These are phyloP conservation scores for Lunasporangiospora selenospora DNA, from an alignment of 192 early-diverging fungal genomes.

Conservation along the genomic window DNA sequence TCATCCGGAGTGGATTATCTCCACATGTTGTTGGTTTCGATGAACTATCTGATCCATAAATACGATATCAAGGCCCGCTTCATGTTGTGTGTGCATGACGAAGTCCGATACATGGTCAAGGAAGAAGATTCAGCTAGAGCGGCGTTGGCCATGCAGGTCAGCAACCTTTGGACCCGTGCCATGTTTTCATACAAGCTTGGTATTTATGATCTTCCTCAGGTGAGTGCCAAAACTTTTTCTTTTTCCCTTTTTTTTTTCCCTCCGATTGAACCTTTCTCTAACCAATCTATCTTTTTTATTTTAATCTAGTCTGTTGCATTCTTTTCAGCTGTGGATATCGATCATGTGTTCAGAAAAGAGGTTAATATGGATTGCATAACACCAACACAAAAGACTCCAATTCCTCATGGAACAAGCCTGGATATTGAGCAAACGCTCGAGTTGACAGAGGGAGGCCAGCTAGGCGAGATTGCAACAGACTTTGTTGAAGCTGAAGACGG, in stretches of 20 bases:
- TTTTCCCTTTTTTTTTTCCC: constrained; percentile 9
- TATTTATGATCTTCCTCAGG: constrained; percentile 86
- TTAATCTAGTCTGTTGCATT: constrained; percentile 78
- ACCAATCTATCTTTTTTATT: background rate
- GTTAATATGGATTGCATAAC: constrained; percentile 87
- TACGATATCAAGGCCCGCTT: constrained; percentile 85
- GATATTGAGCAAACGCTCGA: constrained; percentile 54
- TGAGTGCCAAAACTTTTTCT: constrained; percentile 42
- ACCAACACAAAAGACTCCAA: constrained; percentile 70
- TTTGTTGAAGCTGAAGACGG: constrained; percentile 21
- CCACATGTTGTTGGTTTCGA: constrained; percentile 88
- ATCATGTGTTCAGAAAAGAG: constrained; percentile 92
- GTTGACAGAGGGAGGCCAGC: constrained; percentile 15
- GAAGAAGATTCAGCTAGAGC: constrained; percentile 77
- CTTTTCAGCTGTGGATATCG: constrained; percentile 95
- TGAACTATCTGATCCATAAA: constrained; percentile 80
- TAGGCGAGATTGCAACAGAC: constrained; percentile 1
- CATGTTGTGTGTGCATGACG: constrained; percentile 94
- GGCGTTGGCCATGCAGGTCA: constrained; percentile 86
- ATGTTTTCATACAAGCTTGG: constrained; percentile 87
- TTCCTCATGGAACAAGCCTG: constrained; percentile 60
- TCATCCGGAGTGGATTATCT: constrained; percentile 98
- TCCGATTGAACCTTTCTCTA: too few relatives aligned
- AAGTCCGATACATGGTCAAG: constrained; percentile 87
- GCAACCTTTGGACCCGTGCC: constrained; percentile 92